Base-by-base conservation (phyloP, 106 monocot species). In the Acanthochlamys bracteata region DNA sequence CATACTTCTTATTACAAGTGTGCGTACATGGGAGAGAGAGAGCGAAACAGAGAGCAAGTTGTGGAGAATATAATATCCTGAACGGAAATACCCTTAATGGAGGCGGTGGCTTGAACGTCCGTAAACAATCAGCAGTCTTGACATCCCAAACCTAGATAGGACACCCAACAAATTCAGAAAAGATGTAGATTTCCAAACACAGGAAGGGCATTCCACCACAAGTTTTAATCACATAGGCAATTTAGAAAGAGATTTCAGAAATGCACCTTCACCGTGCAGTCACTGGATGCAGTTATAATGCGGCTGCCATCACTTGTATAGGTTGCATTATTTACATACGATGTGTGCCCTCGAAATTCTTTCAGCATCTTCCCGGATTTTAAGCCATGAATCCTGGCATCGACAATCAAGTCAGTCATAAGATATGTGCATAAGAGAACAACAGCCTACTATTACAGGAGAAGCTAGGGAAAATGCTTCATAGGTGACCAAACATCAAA, bases 81-180 rank as follows among this genome's bases (percentile, higher is more conserved):
- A 59, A 40, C 11, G 59, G 61, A 4, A 80, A 40, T 86, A 90
- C 95, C 82, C 90, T 77, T 74, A 95, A 74, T 58, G 95, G 95
- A 66, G 95, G 95, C n/a, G 95, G 95, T 55, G 95, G 95, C 72
- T 95, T 90, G 72, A 95, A 90, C 27, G 95, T 95, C 10, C 90
- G 95, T 60, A 95, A 76, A 70, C 95, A 95, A 57, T 95, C 95
- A 57, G 95, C 90, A 64, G 87, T 82, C 71, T 95, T 95, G 64
- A 76, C 57, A 86, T 95, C 95, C 95, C 95, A 95, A 45, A 95
- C 95, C 95, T 95, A 60, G 21, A 73, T 24, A 15, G 4, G 53
- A 19, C 8, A 11, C 11, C n/a, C 53, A 54, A 13, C 13, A 58
- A 7, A 20, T 23, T 23, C 20, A 4, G 25, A 4, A 20, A 4